Conservation (phyloP, 2,329 filamentous ascomycete genomes). For the Aspergillus eucalypticola region DNA sequence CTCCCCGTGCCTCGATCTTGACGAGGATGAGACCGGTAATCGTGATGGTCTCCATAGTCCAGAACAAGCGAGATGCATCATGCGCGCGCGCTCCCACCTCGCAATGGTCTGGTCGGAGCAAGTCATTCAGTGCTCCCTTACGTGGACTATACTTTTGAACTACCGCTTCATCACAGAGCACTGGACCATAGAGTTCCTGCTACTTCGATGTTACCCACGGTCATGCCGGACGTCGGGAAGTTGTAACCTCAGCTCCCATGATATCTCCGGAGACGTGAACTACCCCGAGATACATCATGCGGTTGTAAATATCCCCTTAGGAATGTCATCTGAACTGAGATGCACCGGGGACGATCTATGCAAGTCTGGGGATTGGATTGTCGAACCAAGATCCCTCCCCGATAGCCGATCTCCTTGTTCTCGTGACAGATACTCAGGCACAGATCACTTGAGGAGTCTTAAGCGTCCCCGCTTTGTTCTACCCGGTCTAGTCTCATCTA, state of each 20-base stretch:
- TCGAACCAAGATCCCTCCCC: neutral
- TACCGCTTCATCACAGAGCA: neutral
- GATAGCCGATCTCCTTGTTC: slow-evolving; percentile 7
- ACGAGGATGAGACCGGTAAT: neutral
- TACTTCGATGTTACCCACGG: slow-evolving; percentile 11
- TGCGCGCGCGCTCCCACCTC: neutral
- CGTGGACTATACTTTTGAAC: neutral
- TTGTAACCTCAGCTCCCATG: slow-evolving; percentile 19
- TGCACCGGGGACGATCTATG: neutral
- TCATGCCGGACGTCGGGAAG: slow-evolving; percentile 2
- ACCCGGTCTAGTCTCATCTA: neutral
- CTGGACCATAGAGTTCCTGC: neutral
- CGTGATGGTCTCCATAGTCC: neutral
- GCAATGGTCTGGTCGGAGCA: neutral
- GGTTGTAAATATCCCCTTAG: neutral
- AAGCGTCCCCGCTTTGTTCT: neutral
- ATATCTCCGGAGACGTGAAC: neutral
- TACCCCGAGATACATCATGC: slow-evolving; percentile 8
- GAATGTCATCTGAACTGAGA: neutral
- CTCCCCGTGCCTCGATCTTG: neutral
- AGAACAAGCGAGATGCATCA: neutral
- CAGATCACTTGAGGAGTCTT: slow-evolving; percentile 3
- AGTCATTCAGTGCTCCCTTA: neutral
- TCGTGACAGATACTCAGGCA: slow-evolving; percentile 13
- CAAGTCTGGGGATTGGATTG: neutral